Conservation (phyloP, 495 filamentous ascomycete genomes). For the Cercophora newfieldiana region DNA sequence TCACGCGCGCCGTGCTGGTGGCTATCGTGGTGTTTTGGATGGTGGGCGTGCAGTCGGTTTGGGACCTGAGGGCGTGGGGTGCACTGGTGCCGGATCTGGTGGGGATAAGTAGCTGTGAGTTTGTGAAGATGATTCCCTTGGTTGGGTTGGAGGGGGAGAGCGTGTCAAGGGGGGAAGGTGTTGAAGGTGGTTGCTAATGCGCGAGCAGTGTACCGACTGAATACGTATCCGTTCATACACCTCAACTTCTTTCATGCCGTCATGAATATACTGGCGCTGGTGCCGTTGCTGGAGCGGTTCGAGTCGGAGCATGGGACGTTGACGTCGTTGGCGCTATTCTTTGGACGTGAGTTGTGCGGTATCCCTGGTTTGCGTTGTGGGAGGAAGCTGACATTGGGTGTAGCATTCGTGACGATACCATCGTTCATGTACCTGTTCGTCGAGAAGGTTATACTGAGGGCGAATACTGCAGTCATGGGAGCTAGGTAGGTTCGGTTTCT, state of each 20-base stretch:
- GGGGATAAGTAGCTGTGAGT: conserved; percentile 72
- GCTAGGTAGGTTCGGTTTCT: conserved; percentile 61
- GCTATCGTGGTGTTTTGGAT: conserved; percentile 69
- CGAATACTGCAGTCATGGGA: conserved; percentile 72
- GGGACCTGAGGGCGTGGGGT: conserved; percentile 72
- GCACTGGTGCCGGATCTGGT: conserved; percentile 76
- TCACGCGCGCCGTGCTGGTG: conserved; percentile 74
- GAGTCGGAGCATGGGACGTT: conserved; percentile 94
- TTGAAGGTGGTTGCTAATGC: conserved; percentile 5
- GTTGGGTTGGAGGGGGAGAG: not conserved
- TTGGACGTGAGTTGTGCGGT: conserved; percentile 69
- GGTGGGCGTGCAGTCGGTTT: conserved; percentile 62
- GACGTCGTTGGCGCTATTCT: conserved; percentile 75
- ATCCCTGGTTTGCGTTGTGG: not conserved
- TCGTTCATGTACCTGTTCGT: conserved; percentile 68
- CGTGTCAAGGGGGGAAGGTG: not conserved
- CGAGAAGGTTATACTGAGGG: conserved; percentile 64
- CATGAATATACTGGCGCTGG: conserved; percentile 75
- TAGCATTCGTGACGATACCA: conserved; percentile 79
- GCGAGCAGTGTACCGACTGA: conserved; percentile 79
- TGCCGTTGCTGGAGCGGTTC: conserved; percentile 85
- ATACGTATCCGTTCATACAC: conserved; percentile 91
- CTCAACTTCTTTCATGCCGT: conserved; percentile 73
- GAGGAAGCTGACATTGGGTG: not conserved
- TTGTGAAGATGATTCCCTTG: not conserved